Percentiles rank a stretch among this genome's conserved stretches.
These are phyloP conservation scores for Trichoderma semiorbis DNA, from an alignment of 2,329 filamentous ascomycete genomes.

Conservation along the genomic window DNA sequence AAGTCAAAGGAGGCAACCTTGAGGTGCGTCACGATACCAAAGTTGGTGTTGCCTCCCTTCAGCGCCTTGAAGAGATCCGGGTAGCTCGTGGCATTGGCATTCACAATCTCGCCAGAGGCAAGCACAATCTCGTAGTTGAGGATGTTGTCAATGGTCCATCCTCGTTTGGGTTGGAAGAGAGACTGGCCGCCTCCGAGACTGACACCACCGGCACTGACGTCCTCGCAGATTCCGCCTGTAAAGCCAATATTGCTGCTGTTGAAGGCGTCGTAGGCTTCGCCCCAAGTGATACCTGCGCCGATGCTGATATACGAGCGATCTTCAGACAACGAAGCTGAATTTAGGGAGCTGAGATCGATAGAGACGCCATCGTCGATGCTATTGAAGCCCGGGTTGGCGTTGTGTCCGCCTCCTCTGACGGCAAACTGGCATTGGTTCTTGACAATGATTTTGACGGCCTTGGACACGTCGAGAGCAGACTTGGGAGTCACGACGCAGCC, in stretches of 20 bases:
- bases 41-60: constrained; percentile 44
- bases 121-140: constrained; percentile 36
- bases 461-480: constrained; percentile 2
- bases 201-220: background rate
- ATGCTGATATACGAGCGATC: constrained; percentile 26
- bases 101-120: constrained; percentile 35
- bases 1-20: constrained; percentile 28
- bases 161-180: constrained; percentile 23
- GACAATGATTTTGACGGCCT: background rate
- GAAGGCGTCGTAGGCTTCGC: background rate
- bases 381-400: constrained; percentile 38
- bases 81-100: constrained; percentile 32
- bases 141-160: constrained; percentile 43
- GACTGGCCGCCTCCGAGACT: constrained; percentile 21
- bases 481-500: constrained; percentile 1
- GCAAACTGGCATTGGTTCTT: constrained; percentile 25
- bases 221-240: background rate
- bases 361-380: constrained; percentile 38
- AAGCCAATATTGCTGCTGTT: background rate
- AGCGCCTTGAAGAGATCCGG: constrained; percentile 43
- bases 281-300: constrained; percentile 38
- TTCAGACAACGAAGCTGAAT: constrained; percentile 22
- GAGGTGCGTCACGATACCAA: constrained; percentile 33
- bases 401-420: constrained; percentile 44
- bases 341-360: constrained; percentile 37